A percentile compares a stretch with the other conserved stretches of the same genome.
phyloP scores from a whole-genome alignment of 192 early-diverging fungal genomes.

The Coemansia asiatica region DNA sequence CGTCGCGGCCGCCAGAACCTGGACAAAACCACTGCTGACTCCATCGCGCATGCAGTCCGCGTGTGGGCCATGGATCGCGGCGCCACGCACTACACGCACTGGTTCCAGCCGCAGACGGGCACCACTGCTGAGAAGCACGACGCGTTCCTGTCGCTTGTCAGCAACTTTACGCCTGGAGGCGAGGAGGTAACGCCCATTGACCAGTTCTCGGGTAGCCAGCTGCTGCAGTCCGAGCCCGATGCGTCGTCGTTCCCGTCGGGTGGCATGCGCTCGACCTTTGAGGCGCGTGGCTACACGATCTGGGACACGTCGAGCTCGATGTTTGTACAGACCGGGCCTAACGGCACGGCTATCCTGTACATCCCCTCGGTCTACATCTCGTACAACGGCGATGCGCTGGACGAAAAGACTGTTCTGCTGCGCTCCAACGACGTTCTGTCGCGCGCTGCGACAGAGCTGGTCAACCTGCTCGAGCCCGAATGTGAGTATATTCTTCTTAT shows the following conservation, averaged over 20 bases:
- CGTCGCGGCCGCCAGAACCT: constrained; percentile 84
- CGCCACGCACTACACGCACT: constrained; percentile 98
- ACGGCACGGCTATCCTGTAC: constrained; percentile 91
- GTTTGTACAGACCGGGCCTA: constrained; percentile 91
- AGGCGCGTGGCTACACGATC: constrained; percentile 99
- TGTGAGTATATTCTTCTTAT: constrained; percentile 36
- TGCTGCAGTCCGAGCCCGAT: constrained; percentile 98
- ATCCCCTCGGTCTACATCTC: constrained; percentile 98
- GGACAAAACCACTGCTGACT: constrained; percentile 94
- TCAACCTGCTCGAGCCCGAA: constrained; percentile 70
- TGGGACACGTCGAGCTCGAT: constrained; percentile 97
- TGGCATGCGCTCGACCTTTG: constrained; percentile 97
- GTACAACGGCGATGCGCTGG: constrained; percentile 98
- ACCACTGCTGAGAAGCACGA: constrained; percentile 99
- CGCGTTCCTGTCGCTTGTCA: constrained; percentile 90
- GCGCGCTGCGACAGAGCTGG: constrained; percentile 74
- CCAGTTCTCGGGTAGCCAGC: constrained; percentile 94
- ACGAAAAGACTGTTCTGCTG: constrained; percentile 97
- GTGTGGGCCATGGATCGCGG: constrained; percentile 98
- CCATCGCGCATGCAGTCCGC: constrained; percentile 96
- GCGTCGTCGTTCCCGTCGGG: constrained; percentile 99
- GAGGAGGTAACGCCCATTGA: constrained; percentile 88
- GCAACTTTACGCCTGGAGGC: constrained; percentile 75
- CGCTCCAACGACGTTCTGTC: constrained; percentile 87
- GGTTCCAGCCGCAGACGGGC: constrained; percentile 99